phyloP scores from a whole-genome alignment of 2,329 filamentous ascomycete genomes.

The Chrysoporthe austroafricana region DNA sequence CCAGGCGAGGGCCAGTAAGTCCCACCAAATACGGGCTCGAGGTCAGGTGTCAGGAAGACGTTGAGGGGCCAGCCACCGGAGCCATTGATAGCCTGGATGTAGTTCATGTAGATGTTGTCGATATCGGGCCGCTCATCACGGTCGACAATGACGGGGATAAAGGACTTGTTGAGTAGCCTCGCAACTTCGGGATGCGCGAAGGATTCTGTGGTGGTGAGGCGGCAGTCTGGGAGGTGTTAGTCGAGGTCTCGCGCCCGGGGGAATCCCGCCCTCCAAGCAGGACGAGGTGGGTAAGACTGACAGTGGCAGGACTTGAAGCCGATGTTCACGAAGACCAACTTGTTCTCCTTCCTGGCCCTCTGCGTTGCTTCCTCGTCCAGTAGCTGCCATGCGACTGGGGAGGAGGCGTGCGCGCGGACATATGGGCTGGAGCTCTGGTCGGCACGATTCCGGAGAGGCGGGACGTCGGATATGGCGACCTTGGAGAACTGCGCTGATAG shows the following conservation, averaged over 20 bases:
- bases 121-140: conserved; percentile 92
- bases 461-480: conserved; percentile 22
- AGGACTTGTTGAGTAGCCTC: conserved; percentile 78
- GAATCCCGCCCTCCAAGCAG: not conserved
- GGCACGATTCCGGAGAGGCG: conserved; percentile 43
- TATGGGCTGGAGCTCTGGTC: conserved; percentile 53
- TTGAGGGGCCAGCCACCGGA: conserved; percentile 94
- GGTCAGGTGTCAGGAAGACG: conserved; percentile 90
- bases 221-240: conserved; percentile 61
- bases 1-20: conserved; percentile 93
- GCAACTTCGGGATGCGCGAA: conserved; percentile 86
- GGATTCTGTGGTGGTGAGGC: conserved; percentile 91
- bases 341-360: conserved; percentile 79
- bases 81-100: conserved; percentile 89
- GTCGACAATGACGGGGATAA: conserved; percentile 91
- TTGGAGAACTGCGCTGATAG: conserved; percentile 28
- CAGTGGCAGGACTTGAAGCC: conserved; percentile 96
- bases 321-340: conserved; percentile 90
- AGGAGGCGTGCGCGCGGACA: conserved; percentile 74
- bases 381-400: conserved; percentile 89
- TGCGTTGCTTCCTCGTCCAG: conserved; percentile 78
- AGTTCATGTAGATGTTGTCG: conserved; percentile 98
- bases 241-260: not conserved
- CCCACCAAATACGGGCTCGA: conserved; percentile 93
- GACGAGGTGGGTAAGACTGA: conserved; percentile 49